Conservation (phyloP, 176 grass and related monocot species). For the Panicum miliaceum region DNA sequence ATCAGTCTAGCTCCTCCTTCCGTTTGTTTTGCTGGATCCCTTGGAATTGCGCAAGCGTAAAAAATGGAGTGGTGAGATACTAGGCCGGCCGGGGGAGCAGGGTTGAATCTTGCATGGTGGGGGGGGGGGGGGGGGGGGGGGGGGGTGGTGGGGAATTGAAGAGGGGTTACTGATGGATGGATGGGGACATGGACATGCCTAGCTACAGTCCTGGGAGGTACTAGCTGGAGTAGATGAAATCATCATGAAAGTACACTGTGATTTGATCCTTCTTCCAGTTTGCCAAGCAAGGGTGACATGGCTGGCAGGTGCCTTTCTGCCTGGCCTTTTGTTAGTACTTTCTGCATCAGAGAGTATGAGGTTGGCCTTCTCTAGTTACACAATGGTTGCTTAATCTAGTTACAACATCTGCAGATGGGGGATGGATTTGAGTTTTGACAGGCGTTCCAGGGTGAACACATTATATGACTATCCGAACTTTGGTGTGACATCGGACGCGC, state of each 20-base stretch:
- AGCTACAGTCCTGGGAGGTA: not conserved
- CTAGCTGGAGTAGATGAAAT: not conserved
- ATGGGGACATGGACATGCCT: slow-evolving; percentile 6
- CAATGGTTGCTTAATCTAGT: no score
- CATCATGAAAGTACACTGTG: slow-evolving; percentile 11
- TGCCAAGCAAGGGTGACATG: slow-evolving; percentile 36
- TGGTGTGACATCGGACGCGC: not conserved
- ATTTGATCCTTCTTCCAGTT: slow-evolving; percentile 44
- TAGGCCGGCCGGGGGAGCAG: slow-evolving; percentile 4
- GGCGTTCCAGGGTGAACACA: no score
- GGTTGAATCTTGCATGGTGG: slow-evolving; percentile 29
- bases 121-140: no score
- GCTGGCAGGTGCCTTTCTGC: slow-evolving; percentile 25
- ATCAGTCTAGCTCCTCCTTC: not conserved
- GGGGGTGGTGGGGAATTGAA: no score
- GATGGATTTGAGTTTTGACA: no score
- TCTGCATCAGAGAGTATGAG: slow-evolving; percentile 7
- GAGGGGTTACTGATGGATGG: not conserved
- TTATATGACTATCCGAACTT: not conserved
- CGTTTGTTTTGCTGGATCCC: slow-evolving; percentile 51
- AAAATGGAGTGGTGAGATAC: slow-evolving; percentile 15
- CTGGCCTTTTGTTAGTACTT: not conserved
- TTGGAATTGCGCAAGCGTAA: slow-evolving; percentile 45
- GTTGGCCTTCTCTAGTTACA: not conserved
- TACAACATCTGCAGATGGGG: no score